These are phyloP conservation scores for Poronia punctata DNA, from an alignment of 495 filamentous ascomycete genomes.

Conservation along the genomic window DNA sequence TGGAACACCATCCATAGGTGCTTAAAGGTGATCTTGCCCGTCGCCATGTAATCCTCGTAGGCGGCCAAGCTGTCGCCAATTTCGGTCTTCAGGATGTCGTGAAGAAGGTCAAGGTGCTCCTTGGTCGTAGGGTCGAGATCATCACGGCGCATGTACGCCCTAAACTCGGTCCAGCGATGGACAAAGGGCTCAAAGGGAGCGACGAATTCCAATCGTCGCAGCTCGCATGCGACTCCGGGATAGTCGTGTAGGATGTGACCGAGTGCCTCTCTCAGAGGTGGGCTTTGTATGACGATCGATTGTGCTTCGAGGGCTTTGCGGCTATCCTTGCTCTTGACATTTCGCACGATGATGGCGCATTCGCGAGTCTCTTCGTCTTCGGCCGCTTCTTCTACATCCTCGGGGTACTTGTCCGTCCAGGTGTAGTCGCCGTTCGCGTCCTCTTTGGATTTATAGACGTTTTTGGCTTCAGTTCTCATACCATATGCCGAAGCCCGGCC, in stretches of 20 bases:
- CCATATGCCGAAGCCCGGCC: too few relatives aligned
- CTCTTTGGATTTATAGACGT: background rate
- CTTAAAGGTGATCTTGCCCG: constrained; percentile 19
- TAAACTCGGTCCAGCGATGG: constrained; percentile 15
- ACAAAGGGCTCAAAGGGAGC: constrained; percentile 21
- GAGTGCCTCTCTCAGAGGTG: constrained; percentile 50
- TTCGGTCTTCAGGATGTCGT: constrained; percentile 14
- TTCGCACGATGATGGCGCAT: constrained; percentile 27
- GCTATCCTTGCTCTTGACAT: constrained; percentile 32
- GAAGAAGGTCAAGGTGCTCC: constrained; percentile 13
- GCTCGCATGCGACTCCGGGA: constrained; percentile 43
- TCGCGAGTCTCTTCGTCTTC: constrained; percentile 32
- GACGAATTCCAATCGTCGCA: constrained; percentile 8
- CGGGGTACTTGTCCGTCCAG: constrained; percentile 11
- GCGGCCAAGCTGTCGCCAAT: constrained; percentile 19
- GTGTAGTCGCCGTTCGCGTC: background rate
- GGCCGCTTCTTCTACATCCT: constrained; percentile 29
- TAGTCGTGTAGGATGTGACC: constrained; percentile 50
- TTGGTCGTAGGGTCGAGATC: constrained; percentile 9
- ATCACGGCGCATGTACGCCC: background rate
- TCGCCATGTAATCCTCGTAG: constrained; percentile 11
- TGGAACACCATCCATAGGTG: constrained; percentile 28
- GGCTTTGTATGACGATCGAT: constrained; percentile 58
- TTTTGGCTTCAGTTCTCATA: background rate
- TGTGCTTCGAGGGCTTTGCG: constrained; percentile 53